Base-by-base conservation (phyloP, 2,329 filamentous ascomycete species). In the Fusarium sp. region DNA sequence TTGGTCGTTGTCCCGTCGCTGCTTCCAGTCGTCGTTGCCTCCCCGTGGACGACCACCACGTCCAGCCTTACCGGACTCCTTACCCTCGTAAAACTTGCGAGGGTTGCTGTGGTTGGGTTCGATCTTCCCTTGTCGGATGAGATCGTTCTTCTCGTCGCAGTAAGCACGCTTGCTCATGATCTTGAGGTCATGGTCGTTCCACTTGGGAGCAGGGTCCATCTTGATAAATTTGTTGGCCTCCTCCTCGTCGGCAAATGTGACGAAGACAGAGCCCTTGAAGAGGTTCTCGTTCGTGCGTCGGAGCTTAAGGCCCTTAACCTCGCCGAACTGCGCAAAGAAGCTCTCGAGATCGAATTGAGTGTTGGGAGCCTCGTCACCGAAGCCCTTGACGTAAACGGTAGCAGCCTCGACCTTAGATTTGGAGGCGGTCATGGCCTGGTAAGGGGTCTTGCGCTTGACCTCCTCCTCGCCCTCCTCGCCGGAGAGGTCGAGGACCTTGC, bases 251-350 rank as follows among this genome's bases (percentile, higher is more conserved):
- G 88, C 86, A 79, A 98, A 99, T 80, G 97, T 95, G 70, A 97
- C 93, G 77, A 97, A 98, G 60, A 97, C 93, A 71, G 93, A 97
- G 72, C 95, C 94, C 86, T 99, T 99, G 89, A 98, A 99, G 52
- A 86, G 82, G 74, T 89, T 89, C 63, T 90, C 83, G 43, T 86
- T 84, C 48, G 84, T 84, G 70, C 96, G 93, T 71, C 96, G 93
- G 67, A 99, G 91, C 76, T 95, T 94, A 65, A 99, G 90, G 46
- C 90, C 88, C 75, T 92, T 93, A 73, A 93, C 87, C 32, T 91
- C 86, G 46, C 94, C 95, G 77, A 89, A 94, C 60, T 90, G 87
- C 56, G 89, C 85, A 79, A 98, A 97, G 84, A 97, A 97, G 64
- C 89, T 89, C 83, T 99, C 96, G 58, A 99, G 90, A 68, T 97